These are phyloP conservation scores for Camelina sativa DNA, from an alignment of 345 rosid species.

Conservation along the genomic window DNA sequence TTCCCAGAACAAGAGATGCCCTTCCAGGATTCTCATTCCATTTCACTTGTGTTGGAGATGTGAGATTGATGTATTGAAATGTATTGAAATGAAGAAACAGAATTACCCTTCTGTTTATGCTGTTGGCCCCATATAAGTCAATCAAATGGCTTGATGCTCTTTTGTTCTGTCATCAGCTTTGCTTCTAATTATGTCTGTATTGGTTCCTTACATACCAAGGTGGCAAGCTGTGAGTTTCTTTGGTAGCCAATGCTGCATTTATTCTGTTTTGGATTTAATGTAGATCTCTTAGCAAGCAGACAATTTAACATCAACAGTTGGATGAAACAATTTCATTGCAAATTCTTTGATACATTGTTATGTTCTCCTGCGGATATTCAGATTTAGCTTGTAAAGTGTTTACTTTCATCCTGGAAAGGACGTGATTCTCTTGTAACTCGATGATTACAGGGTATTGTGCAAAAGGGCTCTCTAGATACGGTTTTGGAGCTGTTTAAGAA, in stretches of 20 bases:
- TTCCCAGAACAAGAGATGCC: neutral
- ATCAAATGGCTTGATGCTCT: slow-evolving; percentile 56
- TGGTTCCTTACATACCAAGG: no score
- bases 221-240: no score
- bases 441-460: slow-evolving; percentile 62
- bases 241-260: neutral
- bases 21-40: no score
- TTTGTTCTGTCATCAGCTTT: no score
- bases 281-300: neutral
- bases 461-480: slow-evolving; percentile 54
- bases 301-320: slow-evolving; percentile 39
- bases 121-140: slow-evolving; percentile 54
- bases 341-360: slow-evolving; percentile 68
- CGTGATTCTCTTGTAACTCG: slow-evolving; percentile 75
- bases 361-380: slow-evolving; percentile 53
- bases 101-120: slow-evolving; percentile 47
- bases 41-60: neutral
- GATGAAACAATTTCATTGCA: slow-evolving; percentile 49
- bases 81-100: slow-evolving; percentile 20
- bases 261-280: neutral
- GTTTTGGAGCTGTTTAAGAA: slow-evolving; percentile 55
- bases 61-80: slow-evolving; percentile 8
- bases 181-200: no score
- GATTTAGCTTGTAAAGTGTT: slow-evolving; percentile 58
- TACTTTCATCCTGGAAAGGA: slow-evolving; percentile 47